phyloP scores from a whole-genome alignment of 2,329 filamentous ascomycete species.

The Colletotrichum lentis region DNA sequence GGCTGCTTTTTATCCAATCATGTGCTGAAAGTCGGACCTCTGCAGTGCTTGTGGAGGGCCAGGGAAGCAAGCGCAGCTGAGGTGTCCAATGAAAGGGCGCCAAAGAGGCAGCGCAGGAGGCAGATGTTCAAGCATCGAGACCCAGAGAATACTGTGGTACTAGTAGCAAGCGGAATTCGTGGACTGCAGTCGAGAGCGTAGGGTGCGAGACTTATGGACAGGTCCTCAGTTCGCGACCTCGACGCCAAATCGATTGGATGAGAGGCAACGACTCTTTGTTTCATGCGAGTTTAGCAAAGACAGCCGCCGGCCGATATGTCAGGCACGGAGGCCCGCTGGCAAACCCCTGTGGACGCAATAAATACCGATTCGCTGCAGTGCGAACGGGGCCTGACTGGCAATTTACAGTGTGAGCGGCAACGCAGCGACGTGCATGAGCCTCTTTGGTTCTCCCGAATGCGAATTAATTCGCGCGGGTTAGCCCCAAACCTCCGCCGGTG shows the following conservation, averaged over 20 bases:
- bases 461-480: constrained; percentile 12
- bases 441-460: constrained; percentile 21
- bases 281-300: constrained; percentile 36
- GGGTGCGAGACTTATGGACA: constrained; percentile 24
- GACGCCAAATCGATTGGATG: constrained; percentile 33
- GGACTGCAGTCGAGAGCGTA: constrained; percentile 11
- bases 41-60: constrained; percentile 8
- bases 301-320: constrained; percentile 34
- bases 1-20: constrained; percentile 34
- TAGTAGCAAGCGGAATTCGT: neutral
- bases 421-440: constrained; percentile 14
- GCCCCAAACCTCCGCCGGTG: constrained; percentile 8
- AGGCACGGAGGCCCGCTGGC: constrained; percentile 24
- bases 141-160: neutral
- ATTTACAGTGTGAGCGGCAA: constrained; percentile 32
- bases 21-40: constrained; percentile 15
- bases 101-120: constrained; percentile 2
- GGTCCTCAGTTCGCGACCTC: constrained; percentile 30
- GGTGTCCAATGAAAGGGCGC: constrained; percentile 10
- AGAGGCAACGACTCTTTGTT: constrained; percentile 25
- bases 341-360: constrained; percentile 28
- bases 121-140: constrained; percentile 9
- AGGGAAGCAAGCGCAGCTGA: neutral
- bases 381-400: constrained; percentile 9
- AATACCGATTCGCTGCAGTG: constrained; percentile 29